Evolutionary conservation across 257 asterid species (phyloP).

Genomic region (Linaria vulgaris): DNA sequence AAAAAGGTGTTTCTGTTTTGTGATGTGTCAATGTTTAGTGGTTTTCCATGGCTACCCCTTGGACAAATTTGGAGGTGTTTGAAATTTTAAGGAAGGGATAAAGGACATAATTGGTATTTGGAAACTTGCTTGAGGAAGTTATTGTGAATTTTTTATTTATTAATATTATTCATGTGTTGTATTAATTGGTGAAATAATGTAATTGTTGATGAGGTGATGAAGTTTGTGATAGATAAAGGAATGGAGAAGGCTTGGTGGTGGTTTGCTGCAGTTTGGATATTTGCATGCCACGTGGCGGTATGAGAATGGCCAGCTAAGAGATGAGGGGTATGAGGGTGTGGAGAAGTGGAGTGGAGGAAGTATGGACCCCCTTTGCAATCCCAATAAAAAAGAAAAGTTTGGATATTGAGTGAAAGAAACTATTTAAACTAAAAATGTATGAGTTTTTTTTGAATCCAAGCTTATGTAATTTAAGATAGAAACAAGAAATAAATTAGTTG

Average conservation of each 20-base stretch:
- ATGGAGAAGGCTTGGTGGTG: constrained; percentile 54
- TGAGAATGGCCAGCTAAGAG: constrained; percentile 29
- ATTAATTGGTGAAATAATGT: constrained; percentile 6
- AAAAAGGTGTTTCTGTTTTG: constrained; percentile 7
- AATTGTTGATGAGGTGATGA: constrained; percentile 37
- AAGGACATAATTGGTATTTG: constrained; percentile 18
- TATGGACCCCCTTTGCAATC: constrained; percentile 27
- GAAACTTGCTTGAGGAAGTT: neutral
- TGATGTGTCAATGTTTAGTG: neutral
- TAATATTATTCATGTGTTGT: neutral
- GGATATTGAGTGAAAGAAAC: no score
- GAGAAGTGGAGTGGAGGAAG: constrained; percentile 19
- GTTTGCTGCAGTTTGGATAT: constrained; percentile 40
- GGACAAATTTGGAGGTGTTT: constrained; percentile 20
- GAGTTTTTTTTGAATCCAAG: no score
- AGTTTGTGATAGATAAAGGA: constrained; percentile 43
- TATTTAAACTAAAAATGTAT: no score
- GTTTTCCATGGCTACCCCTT: constrained; percentile 24
- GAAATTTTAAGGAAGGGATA: constrained; percentile 25
- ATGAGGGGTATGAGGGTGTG: constrained; percentile 43
- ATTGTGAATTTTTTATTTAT: constrained; percentile 1
- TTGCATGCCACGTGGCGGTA: constrained; percentile 38
- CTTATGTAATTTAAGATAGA: no score
- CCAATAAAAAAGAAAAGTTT: neutral
- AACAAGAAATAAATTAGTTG: no score